Evolutionary conservation across 2,329 filamentous ascomycete genomes (phyloP).

Genomic region (Colletotrichum plurivorum): DNA sequence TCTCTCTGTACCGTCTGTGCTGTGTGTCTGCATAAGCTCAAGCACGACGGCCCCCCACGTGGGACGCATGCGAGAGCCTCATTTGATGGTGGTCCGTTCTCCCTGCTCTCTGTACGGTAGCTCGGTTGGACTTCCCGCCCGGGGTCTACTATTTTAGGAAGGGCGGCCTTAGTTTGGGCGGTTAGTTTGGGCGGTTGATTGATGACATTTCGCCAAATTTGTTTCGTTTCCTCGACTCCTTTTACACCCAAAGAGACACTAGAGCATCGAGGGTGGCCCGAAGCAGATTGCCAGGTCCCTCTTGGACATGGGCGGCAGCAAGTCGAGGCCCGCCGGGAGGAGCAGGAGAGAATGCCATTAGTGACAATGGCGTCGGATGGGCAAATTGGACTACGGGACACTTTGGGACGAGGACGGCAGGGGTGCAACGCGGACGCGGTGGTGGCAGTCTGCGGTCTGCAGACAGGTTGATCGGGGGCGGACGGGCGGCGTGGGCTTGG

Average conservation of each 20-base stretch:
- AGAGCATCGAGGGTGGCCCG: neutral
- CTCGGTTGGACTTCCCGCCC: neutral
- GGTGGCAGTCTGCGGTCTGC: neutral
- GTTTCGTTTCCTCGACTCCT: constrained; percentile 30
- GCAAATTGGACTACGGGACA: constrained; percentile 27
- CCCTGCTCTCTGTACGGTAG: neutral
- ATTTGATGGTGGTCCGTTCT: constrained; percentile 37
- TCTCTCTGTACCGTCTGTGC: too few relatives aligned
- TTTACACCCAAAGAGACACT: neutral
- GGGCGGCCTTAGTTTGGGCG: neutral
- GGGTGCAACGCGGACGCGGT: neutral
- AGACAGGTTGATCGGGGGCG: neutral
- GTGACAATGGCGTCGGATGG: constrained; percentile 23
- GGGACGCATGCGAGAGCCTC: constrained; percentile 35
- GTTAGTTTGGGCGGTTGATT: neutral
- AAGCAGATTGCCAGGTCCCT: constrained; percentile 25
- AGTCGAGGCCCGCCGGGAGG: constrained; percentile 8
- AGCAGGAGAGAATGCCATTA: constrained; percentile 20
- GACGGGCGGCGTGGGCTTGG: constrained; percentile 23
- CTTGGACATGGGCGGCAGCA: neutral
- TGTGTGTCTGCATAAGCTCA: constrained; percentile 29
- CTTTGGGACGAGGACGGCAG: constrained; percentile 7
- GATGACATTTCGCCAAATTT: constrained; percentile 24
- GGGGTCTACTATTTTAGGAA: constrained; percentile 16
- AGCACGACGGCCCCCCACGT: constrained; percentile 29